Percentiles rank a stretch among this genome's conserved stretches.
These are phyloP conservation scores for Melaleuca alternifolia DNA, from an alignment of 345 rosid species.

Conservation along the genomic window DNA sequence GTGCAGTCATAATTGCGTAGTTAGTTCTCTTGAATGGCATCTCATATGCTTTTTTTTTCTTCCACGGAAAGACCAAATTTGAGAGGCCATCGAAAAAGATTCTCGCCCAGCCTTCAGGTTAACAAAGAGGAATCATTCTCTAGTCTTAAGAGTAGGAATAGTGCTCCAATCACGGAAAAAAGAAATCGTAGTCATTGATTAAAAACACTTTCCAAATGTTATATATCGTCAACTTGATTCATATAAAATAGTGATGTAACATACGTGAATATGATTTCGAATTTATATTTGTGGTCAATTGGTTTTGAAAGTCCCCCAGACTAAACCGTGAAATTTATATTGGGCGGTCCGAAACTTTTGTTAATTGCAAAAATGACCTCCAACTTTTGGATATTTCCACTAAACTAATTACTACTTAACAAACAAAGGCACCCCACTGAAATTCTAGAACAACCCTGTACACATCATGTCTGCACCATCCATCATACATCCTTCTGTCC, in stretches of 20 bases:
- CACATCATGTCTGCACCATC: too few relatives aligned
- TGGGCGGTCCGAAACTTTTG: too few relatives aligned
- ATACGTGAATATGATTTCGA: fast-evolving
- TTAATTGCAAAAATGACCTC: too few relatives aligned
- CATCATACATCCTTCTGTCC: too few relatives aligned
- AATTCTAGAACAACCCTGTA: too few relatives aligned
- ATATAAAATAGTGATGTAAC: background rate
- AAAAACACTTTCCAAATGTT: background rate
- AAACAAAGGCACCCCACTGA: too few relatives aligned
- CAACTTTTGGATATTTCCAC: too few relatives aligned
- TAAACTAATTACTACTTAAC: too few relatives aligned
- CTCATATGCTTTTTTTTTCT: background rate
- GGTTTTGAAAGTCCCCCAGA: too few relatives aligned
- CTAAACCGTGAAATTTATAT: too few relatives aligned
- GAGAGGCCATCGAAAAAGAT: background rate
- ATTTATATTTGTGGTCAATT: too few relatives aligned
- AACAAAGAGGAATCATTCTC: background rate
- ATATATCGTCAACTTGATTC: background rate
- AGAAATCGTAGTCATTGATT: background rate
- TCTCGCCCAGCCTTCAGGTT: background rate
- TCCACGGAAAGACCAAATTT: background rate
- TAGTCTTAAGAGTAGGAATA: background rate
- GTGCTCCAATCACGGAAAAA: background rate
- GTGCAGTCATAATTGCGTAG: too few relatives aligned
- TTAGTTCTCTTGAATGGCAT: background rate